A percentile compares a stretch with the other conserved stretches of the same genome.
phyloP scores from a whole-genome alignment of 2,329 filamentous ascomycete species.

The Fusarium lateritium region DNA sequence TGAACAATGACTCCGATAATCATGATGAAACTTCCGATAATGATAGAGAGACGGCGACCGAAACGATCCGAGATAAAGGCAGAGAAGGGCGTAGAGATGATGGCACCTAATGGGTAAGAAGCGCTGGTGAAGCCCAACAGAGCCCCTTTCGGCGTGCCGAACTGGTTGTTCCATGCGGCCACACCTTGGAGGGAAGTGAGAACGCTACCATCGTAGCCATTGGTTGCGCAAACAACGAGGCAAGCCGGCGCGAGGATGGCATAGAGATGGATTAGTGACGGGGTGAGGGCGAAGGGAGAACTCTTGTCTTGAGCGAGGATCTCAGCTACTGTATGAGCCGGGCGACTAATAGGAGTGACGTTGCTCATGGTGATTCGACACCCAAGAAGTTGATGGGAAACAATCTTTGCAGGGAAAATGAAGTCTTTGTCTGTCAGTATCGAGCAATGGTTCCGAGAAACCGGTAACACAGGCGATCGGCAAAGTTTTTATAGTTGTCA shows the following conservation, averaged over 20 bases:
- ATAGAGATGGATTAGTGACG: conserved; percentile 29
- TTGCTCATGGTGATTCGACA: neutral
- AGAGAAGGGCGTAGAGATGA: conserved; percentile 42
- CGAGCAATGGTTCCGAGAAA: neutral
- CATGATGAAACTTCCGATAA: conserved; percentile 42
- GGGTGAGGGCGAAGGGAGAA: conserved; percentile 17
- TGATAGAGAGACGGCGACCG: conserved; percentile 51
- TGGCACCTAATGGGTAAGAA: conserved; percentile 64
- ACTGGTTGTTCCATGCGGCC: conserved; percentile 56
- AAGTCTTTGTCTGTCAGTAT: neutral
- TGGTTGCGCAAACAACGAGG: conserved; percentile 54
- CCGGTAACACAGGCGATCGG: neutral
- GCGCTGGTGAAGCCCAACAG: conserved; percentile 53
- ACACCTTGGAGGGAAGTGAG: conserved; percentile 63
- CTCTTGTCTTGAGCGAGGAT: conserved; percentile 26
- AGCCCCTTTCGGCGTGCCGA: conserved; percentile 52
- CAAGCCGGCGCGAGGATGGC: conserved; percentile 31
- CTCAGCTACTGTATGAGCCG: conserved; percentile 24
- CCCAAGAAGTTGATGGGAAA: too few species aligned
- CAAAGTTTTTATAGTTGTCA: neutral
- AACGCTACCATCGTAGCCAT: conserved; percentile 64
- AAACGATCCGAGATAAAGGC: conserved; percentile 45
- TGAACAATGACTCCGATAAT: conserved; percentile 31
- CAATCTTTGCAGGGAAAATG: neutral
- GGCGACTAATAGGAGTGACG: neutral